Conservation (phyloP, 2,329 filamentous ascomycete species). For the Phialocephala sp. region DNA sequence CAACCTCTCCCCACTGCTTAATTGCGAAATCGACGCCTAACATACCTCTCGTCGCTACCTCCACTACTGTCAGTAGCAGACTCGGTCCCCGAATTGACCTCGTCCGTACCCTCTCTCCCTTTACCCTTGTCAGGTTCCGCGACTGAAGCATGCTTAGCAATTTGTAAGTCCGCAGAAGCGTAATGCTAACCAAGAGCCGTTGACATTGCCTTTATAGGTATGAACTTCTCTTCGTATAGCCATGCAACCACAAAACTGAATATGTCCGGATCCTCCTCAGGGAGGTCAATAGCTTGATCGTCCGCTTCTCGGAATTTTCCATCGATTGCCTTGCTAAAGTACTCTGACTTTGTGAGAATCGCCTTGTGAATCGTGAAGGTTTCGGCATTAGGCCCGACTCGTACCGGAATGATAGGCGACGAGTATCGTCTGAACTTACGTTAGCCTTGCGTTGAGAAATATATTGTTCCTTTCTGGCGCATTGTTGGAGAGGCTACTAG, state of each 20-base stretch:
- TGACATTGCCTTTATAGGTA: constrained; percentile 52
- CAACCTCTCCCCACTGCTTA: not conserved
- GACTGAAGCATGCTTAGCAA: constrained; percentile 19
- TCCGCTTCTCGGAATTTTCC: constrained; percentile 54
- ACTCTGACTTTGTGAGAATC: constrained; percentile 53
- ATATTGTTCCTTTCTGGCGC: constrained; percentile 2
- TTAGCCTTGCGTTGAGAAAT: constrained; percentile 17
- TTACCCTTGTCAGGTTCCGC: constrained; percentile 47
- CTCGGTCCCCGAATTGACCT: constrained; percentile 36
- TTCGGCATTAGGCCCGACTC: constrained; percentile 52
- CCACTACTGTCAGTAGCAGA: constrained; percentile 43
- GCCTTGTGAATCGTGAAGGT: constrained; percentile 55
- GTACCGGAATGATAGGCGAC: constrained; percentile 52
- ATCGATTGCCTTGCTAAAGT: constrained; percentile 55
- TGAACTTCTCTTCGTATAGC: constrained; percentile 54
- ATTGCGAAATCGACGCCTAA: not conserved
- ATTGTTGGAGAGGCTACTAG: constrained; percentile 22
- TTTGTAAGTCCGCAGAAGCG: not conserved
- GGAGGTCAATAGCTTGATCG: constrained; percentile 54
- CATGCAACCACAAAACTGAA: constrained; percentile 59
- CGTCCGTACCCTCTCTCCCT: constrained; percentile 48
- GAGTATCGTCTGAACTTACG: constrained; percentile 48
- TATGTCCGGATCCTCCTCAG: constrained; percentile 56
- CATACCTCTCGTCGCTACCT: constrained; percentile 46
- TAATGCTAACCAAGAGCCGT: constrained; percentile 46